Evolutionary conservation across 352 stramenopile genomes (phyloP), one percentile per base, ranked within the genome.

Genomic region (Phytophthora megakarya): DNA sequence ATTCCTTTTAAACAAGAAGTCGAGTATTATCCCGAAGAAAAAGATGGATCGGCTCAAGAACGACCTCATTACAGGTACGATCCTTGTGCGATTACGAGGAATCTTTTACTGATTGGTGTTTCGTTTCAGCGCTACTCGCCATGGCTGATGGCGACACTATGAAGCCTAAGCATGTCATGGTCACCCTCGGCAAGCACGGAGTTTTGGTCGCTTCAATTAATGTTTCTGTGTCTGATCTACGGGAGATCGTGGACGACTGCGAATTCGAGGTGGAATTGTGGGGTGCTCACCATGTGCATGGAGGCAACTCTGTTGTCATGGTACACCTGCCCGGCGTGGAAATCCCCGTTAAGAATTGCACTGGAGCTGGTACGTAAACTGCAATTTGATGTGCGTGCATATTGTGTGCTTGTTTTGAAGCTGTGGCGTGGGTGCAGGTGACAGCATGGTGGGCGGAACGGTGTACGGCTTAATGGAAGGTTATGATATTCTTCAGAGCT

Each of bases 141-240:
- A 93, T 93, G 83, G 81, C 80, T 46, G 62, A 65, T 33, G 60
- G 74, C 11, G 70, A 91, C 50, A 80, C 49, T 2, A 67, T 47
- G 16, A 82, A 64, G 23, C 47, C 76, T 16, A 90, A 86, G 61
- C 80, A 93, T 40, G 72, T 95, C 28, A 67, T 95, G 38, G 83
- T 95, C 9, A 96, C 88, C 10, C 60, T 95, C 19, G 88, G 88
- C 37, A 86, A 86, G 52, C 73, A 91, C 43, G 88, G 88, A 2
- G 79, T 91, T 9, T 53, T 95, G 19, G 70, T 91, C 12, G 80
- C 74, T 2, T 92, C 84, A 11, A 66, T 89, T 55, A 90, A 91
- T 57, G 55, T 90, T 21, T 52, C 67, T 16, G 48, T 68, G 9
- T n/a, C 25, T 5, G 58, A 78, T 15, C 18, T 87, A 23, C 62